Evolutionary conservation across 2,329 filamentous ascomycete species (phyloP).

Genomic region (Fusarium marasasianum): DNA sequence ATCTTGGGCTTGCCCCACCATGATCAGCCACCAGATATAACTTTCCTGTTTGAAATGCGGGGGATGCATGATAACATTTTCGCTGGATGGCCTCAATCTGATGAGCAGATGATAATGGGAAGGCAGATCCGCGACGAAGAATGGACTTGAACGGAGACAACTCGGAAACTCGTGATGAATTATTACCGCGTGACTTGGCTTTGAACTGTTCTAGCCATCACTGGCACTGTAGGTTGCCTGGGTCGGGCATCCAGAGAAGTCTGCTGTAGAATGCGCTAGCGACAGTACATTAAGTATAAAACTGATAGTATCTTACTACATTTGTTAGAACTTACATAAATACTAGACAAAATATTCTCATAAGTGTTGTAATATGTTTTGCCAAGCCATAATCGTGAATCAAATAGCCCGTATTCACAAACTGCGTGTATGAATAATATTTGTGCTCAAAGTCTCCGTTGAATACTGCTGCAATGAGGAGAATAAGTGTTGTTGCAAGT

Average conservation of each 20-base stretch:
- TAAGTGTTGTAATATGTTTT: no score
- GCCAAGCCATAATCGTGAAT: no score
- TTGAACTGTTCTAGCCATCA: not conserved
- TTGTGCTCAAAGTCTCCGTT: accelerated
- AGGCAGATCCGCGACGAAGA: not conserved
- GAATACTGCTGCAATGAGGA: accelerated
- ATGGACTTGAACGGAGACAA: accelerated
- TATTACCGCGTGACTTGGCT: accelerated
- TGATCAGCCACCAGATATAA: conserved; percentile 11
- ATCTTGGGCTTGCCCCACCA: not conserved
- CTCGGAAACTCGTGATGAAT: not conserved
- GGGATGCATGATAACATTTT: not conserved
- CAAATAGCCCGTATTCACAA: no score
- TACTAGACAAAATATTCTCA: accelerated
- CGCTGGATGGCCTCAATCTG: not conserved
- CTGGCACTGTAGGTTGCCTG: no score
- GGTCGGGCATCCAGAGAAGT: not conserved
- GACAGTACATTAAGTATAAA: accelerated
- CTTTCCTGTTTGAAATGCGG: conserved; percentile 17
- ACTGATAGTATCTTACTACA: not conserved
- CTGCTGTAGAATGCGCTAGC: no score
- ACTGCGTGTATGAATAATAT: no score
- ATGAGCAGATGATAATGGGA: not conserved
- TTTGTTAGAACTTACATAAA: accelerated
- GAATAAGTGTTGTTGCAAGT: accelerated